These are phyloP conservation scores for Darksidea phi DNA, from an alignment of 495 filamentous ascomycete species.

Conservation along the genomic window DNA sequence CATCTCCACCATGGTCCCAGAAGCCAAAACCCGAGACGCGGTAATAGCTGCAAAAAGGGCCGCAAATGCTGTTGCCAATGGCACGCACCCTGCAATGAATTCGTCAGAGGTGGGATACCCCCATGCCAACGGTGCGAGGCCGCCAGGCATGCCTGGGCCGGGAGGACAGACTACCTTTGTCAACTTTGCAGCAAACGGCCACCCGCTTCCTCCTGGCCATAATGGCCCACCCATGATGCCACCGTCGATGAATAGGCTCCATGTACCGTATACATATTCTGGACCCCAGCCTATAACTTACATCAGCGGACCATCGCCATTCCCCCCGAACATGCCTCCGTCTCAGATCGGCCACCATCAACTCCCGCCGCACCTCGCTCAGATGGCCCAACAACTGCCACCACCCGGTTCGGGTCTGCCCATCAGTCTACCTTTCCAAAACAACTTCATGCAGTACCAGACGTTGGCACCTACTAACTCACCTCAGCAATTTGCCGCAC, in stretches of 20 bases:
- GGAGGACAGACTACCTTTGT: constrained; percentile 54
- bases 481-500: constrained; percentile 40
- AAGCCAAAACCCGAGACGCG: constrained; percentile 42
- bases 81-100: no score
- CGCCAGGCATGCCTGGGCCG: constrained; percentile 21
- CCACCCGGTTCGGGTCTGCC: constrained; percentile 13
- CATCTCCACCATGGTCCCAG: constrained; percentile 78
- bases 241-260: constrained; percentile 3
- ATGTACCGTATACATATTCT: not conserved
- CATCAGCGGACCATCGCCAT: not conserved
- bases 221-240: not conserved
- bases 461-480: constrained; percentile 20
- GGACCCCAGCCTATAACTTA: not conserved
- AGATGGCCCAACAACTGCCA: constrained; percentile 18
- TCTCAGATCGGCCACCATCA: constrained; percentile 2
- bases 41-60: constrained; percentile 31
- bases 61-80: constrained; percentile 10
- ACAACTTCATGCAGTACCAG: constrained; percentile 37
- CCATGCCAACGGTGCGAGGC: not conserved
- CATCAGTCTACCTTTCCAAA: constrained; percentile 29
- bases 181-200: constrained; percentile 23
- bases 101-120: not conserved
- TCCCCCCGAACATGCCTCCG: constrained; percentile 1
- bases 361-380: constrained; percentile 17
- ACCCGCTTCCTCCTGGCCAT: constrained; percentile 5